Conservation (phyloP, 2,329 filamentous ascomycete species). For the Pyrenochaeta sp. region DNA sequence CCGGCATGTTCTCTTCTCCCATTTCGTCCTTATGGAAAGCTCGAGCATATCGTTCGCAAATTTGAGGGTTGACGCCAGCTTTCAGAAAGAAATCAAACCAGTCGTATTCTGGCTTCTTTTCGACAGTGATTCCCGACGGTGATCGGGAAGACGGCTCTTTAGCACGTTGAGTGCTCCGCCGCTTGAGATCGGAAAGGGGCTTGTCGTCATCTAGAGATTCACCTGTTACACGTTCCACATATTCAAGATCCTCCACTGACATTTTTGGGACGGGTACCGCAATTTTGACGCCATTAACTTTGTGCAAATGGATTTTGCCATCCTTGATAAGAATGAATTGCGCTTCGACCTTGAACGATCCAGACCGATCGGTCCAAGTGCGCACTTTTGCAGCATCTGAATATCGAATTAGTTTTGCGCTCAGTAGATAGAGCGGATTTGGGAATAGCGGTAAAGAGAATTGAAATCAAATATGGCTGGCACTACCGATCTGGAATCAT, state of each 20-base stretch:
- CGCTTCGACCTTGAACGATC: constrained; percentile 96
- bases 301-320: constrained; percentile 97
- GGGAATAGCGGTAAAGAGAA: too few relatives aligned
- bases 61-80: constrained; percentile 88
- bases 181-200: constrained; percentile 82
- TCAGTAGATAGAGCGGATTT: background rate
- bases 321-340: constrained; percentile 95
- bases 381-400: constrained; percentile 79
- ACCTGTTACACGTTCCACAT: constrained; percentile 88
- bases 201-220: constrained; percentile 91
- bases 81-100: constrained; percentile 99
- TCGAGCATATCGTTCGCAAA: constrained; percentile 93
- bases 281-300: constrained; percentile 97
- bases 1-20: constrained; percentile 90
- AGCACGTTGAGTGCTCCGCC: constrained; percentile 55
- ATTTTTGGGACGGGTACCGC: constrained; percentile 95
- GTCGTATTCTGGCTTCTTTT: constrained; percentile 82
- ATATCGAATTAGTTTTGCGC: constrained; percentile 14
- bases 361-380: constrained; percentile 93
- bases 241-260: constrained; percentile 93
- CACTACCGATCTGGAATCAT: background rate
- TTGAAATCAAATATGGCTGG: background rate
- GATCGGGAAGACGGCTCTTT: constrained; percentile 61
- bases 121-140: constrained; percentile 68
- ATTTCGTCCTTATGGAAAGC: constrained; percentile 92